phyloP scores from a whole-genome alignment of 805 yeast genomes.

The Saccharomycopsis vini region DNA sequence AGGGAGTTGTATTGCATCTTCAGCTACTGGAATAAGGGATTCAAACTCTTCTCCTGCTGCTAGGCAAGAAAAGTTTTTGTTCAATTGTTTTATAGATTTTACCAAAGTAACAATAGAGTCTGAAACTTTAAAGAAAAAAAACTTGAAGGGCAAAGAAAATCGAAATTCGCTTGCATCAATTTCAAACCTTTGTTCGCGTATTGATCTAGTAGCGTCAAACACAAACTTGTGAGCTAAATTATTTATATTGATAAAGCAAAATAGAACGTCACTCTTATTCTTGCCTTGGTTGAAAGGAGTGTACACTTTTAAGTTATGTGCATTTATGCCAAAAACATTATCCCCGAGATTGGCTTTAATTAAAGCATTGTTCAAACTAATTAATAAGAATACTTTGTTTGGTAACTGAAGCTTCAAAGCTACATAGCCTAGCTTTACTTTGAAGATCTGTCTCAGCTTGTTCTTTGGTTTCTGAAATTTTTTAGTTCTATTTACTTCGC shows the following conservation, averaged over 20 bases:
- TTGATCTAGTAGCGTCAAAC: neutral
- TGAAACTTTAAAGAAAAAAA: slow-evolving; percentile 36
- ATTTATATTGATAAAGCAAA: slow-evolving; percentile 6
- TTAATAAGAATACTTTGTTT: neutral
- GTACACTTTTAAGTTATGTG: slow-evolving; percentile 1
- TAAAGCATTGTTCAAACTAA: neutral
- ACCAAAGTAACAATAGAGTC: slow-evolving; percentile 41
- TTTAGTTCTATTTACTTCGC: neutral
- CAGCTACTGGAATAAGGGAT: slow-evolving; percentile 21
- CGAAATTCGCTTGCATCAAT: slow-evolving; percentile 8
- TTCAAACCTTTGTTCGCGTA: neutral
- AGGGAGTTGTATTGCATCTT: slow-evolving; percentile 31
- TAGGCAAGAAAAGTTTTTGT: slow-evolving; percentile 33
- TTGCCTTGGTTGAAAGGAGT: neutral
- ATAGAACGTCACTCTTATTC: neutral
- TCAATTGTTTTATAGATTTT: slow-evolving; percentile 39
- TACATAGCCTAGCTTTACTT: neutral
- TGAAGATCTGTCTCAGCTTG: neutral
- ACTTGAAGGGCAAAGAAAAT: slow-evolving; percentile 16
- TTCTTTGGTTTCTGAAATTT: neutral
- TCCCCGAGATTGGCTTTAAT: neutral
- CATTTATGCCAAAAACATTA: neutral
- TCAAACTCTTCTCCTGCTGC: slow-evolving; percentile 21
- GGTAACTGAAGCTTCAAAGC: neutral
- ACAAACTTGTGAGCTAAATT: neutral